These are phyloP conservation scores for Colletotrichum cereale DNA, from an alignment of 2,329 filamentous ascomycete species.

Conservation along the genomic window DNA sequence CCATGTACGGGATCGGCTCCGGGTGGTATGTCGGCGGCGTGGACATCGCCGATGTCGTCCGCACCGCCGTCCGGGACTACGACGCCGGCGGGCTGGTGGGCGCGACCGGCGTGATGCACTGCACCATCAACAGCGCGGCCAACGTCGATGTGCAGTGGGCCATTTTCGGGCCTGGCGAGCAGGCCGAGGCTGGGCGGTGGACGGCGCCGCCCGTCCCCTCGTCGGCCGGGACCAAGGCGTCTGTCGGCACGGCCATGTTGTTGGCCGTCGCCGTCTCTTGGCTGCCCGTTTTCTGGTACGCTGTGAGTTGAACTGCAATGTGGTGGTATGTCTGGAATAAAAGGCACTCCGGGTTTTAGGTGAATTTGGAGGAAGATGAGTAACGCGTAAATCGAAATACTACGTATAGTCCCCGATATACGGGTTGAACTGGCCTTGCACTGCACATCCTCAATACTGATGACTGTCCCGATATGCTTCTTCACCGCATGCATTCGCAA, in stretches of 20 bases:
- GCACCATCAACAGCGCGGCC: constrained; percentile 1
- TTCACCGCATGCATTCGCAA: not conserved
- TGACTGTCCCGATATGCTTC: not conserved
- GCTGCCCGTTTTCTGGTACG: not conserved
- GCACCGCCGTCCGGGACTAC: not conserved
- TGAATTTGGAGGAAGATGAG: not conserved
- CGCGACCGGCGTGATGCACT: constrained; percentile 26
- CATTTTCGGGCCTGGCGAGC: constrained; percentile 10
- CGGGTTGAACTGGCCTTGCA: not conserved
- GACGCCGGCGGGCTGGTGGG: constrained; percentile 1
- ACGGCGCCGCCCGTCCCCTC: constrained; percentile 20
- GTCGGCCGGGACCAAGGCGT: not conserved
- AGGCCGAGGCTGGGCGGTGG: constrained; percentile 11
- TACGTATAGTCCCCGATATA: too few relatives aligned
- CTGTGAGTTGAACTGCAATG: not conserved
- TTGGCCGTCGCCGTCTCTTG: constrained; percentile 2
- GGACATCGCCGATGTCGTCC: constrained; percentile 8
- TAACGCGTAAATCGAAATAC: too few relatives aligned
- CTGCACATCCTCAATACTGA: not conserved
- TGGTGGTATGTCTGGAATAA: too few relatives aligned
- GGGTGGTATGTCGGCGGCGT: constrained; percentile 24
- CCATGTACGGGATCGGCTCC: not conserved
- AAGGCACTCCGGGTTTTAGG: not conserved
- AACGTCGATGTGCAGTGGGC: constrained; percentile 23
- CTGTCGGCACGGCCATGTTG: not conserved